Conservation (phyloP, 805 yeast genomes). For the Yarrowia osloensis region DNA sequence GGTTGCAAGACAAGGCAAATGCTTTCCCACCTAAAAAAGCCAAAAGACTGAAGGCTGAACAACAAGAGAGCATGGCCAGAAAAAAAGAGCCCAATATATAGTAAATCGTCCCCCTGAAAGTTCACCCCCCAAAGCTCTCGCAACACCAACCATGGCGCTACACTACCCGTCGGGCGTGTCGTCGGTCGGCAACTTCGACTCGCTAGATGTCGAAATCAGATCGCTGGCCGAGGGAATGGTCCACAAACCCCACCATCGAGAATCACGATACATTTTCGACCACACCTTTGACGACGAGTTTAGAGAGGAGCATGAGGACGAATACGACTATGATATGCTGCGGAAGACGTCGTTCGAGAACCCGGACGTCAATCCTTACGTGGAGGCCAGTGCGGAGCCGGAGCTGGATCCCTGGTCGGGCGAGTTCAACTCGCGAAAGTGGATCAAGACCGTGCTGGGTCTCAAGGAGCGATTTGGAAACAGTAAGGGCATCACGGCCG, state of each 20-base stretch:
- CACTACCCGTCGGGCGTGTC: slow-evolving; percentile 23
- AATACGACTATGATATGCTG: slow-evolving; percentile 27
- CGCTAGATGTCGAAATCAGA: slow-evolving; percentile 27
- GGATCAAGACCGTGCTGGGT: slow-evolving; percentile 63
- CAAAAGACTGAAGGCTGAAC: slow-evolving; percentile 9
- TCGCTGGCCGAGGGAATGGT: slow-evolving; percentile 30
- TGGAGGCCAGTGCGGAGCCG: slow-evolving; percentile 43
- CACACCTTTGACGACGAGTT: slow-evolving; percentile 26
- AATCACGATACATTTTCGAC: slow-evolving; percentile 25
- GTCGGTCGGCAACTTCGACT: slow-evolving; percentile 28
- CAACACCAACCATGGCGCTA: slow-evolving; percentile 6
- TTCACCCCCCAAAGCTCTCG: neutral
- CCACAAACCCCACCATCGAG: slow-evolving; percentile 17
- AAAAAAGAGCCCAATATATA: slow-evolving; percentile 12
- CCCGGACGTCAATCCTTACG: slow-evolving; percentile 36
- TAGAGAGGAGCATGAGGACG: slow-evolving; percentile 26
- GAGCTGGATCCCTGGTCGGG: slow-evolving; percentile 60
- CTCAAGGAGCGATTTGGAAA: slow-evolving; percentile 42
- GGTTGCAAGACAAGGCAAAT: neutral
- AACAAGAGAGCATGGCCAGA: slow-evolving; percentile 4
- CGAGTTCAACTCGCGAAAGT: slow-evolving; percentile 57
- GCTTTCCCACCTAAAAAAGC: neutral
- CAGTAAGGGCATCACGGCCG: slow-evolving; percentile 49
- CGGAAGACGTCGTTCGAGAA: slow-evolving; percentile 17
- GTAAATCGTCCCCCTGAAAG: slow-evolving; percentile 6